Evolutionary conservation across 73 alveolate genomes (phyloP).

Genomic region (Halteria grandinella): DNA sequence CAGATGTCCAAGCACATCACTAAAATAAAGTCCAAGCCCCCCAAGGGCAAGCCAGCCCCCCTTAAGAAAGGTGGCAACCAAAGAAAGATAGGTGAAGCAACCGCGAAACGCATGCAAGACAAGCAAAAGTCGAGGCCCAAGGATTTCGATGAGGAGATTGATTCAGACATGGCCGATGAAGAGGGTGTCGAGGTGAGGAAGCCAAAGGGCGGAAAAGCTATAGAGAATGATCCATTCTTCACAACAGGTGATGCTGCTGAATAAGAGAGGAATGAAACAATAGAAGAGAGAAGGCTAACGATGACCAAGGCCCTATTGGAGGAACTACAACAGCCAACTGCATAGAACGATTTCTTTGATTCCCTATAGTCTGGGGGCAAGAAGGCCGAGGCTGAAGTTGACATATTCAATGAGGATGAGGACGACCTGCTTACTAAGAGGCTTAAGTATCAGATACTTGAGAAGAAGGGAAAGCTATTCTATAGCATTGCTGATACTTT

Average conservation of each 20-base stretch:
- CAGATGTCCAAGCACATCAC: conserved; percentile 1
- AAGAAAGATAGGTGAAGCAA: conserved; percentile 29
- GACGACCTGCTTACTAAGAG: conserved; percentile 57
- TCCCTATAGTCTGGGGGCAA: conserved; percentile 33
- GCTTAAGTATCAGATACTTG: conserved; percentile 48
- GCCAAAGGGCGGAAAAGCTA: background rate
- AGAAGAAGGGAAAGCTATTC: conserved; percentile 65
- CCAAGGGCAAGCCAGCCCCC: background rate
- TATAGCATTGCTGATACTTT: conserved; percentile 51
- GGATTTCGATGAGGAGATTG: conserved; percentile 46
- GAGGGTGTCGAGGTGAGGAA: background rate
- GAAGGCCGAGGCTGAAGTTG: conserved; percentile 37
- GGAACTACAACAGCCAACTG: conserved; percentile 18
- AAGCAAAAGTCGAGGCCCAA: conserved; percentile 10
- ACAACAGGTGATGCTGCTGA: background rate
- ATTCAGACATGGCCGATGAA: conserved; percentile 10
- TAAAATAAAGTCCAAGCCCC: background rate
- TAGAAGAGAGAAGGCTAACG: conserved; percentile 34
- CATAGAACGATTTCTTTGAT: conserved; percentile 42
- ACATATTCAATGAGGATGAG: conserved; percentile 29
- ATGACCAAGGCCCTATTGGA: conserved; percentile 34
- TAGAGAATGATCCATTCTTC: conserved; percentile 30
- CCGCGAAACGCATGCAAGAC: conserved; percentile 12
- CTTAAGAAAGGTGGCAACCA: background rate
- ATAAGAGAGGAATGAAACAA: conserved; percentile 10